Conservation (phyloP, 1,284 basidiomycete species). For the Sphaerobolus stellatus region DNA sequence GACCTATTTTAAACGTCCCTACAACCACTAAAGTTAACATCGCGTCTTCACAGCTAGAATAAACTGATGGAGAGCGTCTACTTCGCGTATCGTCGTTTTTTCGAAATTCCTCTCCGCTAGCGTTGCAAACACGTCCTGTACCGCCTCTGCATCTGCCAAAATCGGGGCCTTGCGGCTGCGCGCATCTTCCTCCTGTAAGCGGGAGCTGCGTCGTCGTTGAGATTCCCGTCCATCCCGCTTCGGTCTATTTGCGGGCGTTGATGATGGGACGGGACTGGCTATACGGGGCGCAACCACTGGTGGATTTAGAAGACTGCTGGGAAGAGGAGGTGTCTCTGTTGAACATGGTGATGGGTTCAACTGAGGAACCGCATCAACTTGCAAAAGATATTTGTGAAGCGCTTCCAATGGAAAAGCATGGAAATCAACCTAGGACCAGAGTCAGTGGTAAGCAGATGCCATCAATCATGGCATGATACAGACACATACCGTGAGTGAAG, state of each 20-base stretch:
- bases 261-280: conserved; percentile 42
- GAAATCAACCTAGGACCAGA: conserved; percentile 62
- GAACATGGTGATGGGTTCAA: conserved; percentile 69
- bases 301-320: conserved; percentile 54
- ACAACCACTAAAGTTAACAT: background rate
- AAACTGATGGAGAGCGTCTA: conserved; percentile 76
- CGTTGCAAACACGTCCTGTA: conserved; percentile 60
- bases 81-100: conserved; percentile 55
- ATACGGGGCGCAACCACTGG: conserved; percentile 43
- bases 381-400: conserved; percentile 66
- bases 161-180: conserved; percentile 51
- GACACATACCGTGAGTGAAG: conserved; percentile 2
- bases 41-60: conserved; percentile 65
- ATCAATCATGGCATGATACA: no score
- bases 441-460: no score
- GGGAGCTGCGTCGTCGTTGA: conserved; percentile 60
- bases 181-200: conserved; percentile 61
- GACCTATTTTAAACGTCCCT: no score
- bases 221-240: conserved; percentile 61
- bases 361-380: conserved; percentile 65
- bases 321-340: conserved; percentile 64
- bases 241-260: conserved; percentile 60
- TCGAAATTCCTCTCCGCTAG: conserved; percentile 73
- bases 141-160: conserved; percentile 63
- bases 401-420: conserved; percentile 55